These are phyloP conservation scores for Coffea canephora DNA, from an alignment of 257 asterid genomes.

Conservation along the genomic window DNA sequence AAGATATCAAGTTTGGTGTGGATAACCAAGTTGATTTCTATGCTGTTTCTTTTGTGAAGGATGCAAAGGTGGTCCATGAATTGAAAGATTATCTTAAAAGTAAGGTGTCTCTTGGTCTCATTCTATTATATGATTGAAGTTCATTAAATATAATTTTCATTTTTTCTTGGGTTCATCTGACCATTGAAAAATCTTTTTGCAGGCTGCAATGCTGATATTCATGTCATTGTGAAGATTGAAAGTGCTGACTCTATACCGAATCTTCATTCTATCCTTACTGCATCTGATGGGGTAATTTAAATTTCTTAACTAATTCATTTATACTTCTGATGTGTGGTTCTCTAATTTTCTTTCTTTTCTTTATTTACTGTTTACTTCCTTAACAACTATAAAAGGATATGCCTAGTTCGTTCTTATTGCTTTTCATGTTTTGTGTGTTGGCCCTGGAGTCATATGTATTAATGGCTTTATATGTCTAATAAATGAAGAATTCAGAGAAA, in stretches of 20 bases:
- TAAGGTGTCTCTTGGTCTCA: conserved; percentile 29
- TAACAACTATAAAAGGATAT: neutral
- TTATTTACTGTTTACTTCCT: neutral
- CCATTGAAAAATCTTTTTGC: conserved; percentile 31
- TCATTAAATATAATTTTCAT: conserved; percentile 7
- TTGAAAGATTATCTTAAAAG: conserved; percentile 83
- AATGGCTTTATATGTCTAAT: neutral
- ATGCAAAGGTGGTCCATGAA: conserved; percentile 87
- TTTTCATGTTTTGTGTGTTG: neutral
- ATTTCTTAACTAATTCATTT: neutral
- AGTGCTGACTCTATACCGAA: conserved; percentile 96
- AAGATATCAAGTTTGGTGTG: conserved; percentile 95
- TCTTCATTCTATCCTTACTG: conserved; percentile 86
- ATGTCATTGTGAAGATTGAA: conserved; percentile 86
- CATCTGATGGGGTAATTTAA: conserved; percentile 86
- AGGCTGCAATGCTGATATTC: conserved; percentile 85
- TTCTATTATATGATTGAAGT: neutral
- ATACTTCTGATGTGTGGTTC: neutral
- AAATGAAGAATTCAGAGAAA: neutral
- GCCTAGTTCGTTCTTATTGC: neutral
- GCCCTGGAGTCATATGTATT: neutral
- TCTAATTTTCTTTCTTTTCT: neutral
- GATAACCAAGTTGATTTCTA: conserved; percentile 93
- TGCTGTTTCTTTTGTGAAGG: conserved; percentile 98
- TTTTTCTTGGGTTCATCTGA: conserved; percentile 11